Evolutionary conservation across 306 rosid species (phyloP), one percentile per base, ranked within the genome.

Genomic region (Pyrus communis): DNA sequence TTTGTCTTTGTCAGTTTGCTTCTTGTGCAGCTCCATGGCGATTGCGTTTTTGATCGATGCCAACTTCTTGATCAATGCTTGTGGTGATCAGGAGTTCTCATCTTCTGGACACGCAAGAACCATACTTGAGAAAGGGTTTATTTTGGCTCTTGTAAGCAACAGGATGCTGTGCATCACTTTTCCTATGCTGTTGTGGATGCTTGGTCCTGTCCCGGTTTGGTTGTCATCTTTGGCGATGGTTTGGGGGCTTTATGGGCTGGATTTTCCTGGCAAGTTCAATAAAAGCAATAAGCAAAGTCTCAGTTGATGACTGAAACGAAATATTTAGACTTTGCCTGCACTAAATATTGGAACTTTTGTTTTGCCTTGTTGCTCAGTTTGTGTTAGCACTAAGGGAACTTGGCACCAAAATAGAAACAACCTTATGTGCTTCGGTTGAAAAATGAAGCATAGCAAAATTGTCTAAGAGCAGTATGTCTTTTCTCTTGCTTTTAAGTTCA

Each of bases 1-100:
- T 21, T 66, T 91, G 6, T 80, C 85, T 35, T 61, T 85, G 80
- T 30, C 82, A 27, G 35, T 83, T 10, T 89, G 98, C 92, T 93
- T 93, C 91, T 7, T 93, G 3, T 91, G 82, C 77, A 88, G 93
- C 67, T 90, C 94, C 2, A 81, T 91, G 88, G 92, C 93, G 46
- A 75, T 91, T 21, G 91, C 83, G 3, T 87, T 46, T 55, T 84
- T 91, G 27, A 82, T 91, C 33, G 98, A 91, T 71, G 87, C 94
- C 3, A 81, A 88, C 81, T 78, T 86, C 77, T 70, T 91, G 72
- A 84, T 84, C 77, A 89, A 88, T 80, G 43, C 85, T 7, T 43
- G 61, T 40, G 78, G 61, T 40, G 78, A 79, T 33, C 57, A 66
- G 5, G 69, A 31, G 15, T 81, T 70, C 38, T 81, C 78, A 18